Evolutionary conservation across 352 stramenopile species (phyloP).

Genomic region (Phytophthora hibernalis): DNA sequence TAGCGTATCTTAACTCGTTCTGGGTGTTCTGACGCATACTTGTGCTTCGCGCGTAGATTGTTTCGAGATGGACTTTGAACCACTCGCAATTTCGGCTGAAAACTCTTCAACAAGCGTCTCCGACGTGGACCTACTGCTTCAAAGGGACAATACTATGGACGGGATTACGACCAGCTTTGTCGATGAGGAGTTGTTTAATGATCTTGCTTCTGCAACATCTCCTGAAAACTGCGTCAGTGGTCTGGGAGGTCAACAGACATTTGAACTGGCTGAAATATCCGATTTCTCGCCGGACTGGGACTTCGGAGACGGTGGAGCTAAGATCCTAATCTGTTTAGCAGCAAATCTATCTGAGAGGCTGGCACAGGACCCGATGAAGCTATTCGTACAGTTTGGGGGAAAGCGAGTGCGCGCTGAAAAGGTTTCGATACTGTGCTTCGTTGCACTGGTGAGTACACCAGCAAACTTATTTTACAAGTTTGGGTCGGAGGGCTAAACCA

Average conservation of each 20-base stretch:
- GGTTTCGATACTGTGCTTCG: conserved; percentile 79
- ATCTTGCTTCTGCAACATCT: conserved; percentile 9
- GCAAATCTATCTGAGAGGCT: conserved; percentile 43
- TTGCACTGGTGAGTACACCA: conserved; percentile 63
- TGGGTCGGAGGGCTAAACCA: not conserved
- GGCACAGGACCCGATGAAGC: conserved; percentile 30
- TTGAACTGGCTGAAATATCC: conserved; percentile 62
- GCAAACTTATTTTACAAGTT: not conserved
- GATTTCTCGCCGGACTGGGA: conserved; percentile 90
- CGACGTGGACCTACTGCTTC: conserved; percentile 32
- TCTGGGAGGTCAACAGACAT: conserved; percentile 34
- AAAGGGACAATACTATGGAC: conserved; percentile 45
- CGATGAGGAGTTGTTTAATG: conserved; percentile 46
- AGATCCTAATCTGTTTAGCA: conserved; percentile 83
- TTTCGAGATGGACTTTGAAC: conserved; percentile 59
- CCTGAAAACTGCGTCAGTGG: conserved; percentile 8
- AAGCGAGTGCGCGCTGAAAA: conserved; percentile 58
- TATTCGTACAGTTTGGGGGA: conserved; percentile 83
- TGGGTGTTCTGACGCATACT: not conserved
- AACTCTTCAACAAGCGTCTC: conserved; percentile 23
- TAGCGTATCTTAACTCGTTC: not conserved
- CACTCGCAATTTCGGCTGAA: conserved; percentile 14
- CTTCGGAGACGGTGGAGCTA: conserved; percentile 74
- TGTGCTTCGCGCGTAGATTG: conserved; percentile 45
- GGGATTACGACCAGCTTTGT: conserved; percentile 31